Evolutionary conservation across 78 protist genomes (phyloP).

Genomic region (Bodo saltans): DNA sequence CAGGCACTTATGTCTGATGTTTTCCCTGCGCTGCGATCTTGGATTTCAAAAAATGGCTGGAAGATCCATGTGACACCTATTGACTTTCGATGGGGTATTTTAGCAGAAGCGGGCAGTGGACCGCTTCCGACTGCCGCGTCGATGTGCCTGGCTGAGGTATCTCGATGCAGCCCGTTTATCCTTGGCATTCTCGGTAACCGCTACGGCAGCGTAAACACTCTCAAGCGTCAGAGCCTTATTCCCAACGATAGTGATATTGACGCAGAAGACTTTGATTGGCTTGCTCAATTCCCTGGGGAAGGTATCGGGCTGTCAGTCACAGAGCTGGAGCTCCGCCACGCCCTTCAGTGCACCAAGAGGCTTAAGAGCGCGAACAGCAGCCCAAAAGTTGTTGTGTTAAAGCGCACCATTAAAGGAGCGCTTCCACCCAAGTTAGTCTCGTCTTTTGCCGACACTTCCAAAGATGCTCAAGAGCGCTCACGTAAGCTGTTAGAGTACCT

Average conservation of each 20-base stretch:
- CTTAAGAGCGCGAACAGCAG: no score
- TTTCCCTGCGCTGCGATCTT: constrained; percentile 60
- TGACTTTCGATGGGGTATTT: constrained; percentile 83
- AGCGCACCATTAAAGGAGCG: neutral
- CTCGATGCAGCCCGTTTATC: constrained; percentile 71
- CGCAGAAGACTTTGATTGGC: neutral
- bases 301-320: neutral
- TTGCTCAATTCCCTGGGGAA: neutral
- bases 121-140: constrained; percentile 15
- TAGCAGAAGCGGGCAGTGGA: constrained; percentile 39
- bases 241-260: neutral
- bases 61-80: constrained; percentile 19
- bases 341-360: neutral
- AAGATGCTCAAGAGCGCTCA: neutral
- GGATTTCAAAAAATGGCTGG: constrained; percentile 24
- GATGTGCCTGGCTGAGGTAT: constrained; percentile 61
- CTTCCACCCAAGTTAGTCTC: neutral
- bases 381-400: neutral
- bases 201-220: constrained; percentile 58
- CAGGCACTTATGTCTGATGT: constrained; percentile 45
- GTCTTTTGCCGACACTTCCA: neutral
- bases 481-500: neutral
- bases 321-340: constrained; percentile 2
- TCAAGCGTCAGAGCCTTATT: no score
- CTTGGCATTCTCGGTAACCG: constrained; percentile 66